phyloP scores from a whole-genome alignment of 768 basidiomycete genomes.

The Boletus vermiculosoides region DNA sequence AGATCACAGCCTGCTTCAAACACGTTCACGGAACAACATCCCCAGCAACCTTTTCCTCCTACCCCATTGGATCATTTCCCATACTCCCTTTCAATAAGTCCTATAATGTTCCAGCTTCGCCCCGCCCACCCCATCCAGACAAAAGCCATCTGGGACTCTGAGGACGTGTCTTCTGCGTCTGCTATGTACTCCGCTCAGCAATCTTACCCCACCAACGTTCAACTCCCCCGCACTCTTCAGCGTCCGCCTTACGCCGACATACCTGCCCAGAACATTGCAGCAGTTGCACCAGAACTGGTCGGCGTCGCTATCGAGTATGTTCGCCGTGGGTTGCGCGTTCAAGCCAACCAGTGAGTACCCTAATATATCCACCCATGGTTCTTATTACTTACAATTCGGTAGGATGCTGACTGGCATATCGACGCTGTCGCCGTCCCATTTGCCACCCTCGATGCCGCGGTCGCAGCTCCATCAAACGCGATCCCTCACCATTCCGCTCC shows the following conservation, averaged over 20 bases:
- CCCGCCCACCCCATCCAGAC: constrained; percentile 37
- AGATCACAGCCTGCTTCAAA: constrained; percentile 13
- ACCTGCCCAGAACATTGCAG: constrained; percentile 50
- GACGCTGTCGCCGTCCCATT: constrained; percentile 49
- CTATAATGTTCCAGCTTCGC: constrained; percentile 36
- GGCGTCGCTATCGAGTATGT: constrained; percentile 64
- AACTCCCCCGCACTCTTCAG: constrained; percentile 70
- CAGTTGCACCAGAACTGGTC: constrained; percentile 51
- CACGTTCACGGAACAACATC: constrained; percentile 13
- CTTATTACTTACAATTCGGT: constrained; percentile 34
- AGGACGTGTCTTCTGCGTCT: constrained; percentile 26
- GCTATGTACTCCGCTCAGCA: constrained; percentile 33
- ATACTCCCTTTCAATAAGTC: constrained; percentile 1
- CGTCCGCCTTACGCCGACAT: constrained; percentile 61
- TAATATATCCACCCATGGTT: constrained; percentile 5
- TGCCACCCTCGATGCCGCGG: constrained; percentile 31
- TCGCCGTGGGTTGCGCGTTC: constrained; percentile 45
- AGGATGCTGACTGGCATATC: constrained; percentile 43
- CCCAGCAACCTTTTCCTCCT: constrained; percentile 20
- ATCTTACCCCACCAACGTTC: constrained; percentile 40
- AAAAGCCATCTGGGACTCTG: constrained; percentile 37
- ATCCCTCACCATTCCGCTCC: constrained; percentile 32
- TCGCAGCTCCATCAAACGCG: constrained; percentile 33
- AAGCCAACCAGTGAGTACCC: constrained; percentile 44
- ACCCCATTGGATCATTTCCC: constrained; percentile 20